These are phyloP conservation scores for Exophiala calicioides DNA, from an alignment of 2,329 filamentous ascomycete species.

Conservation along the genomic window DNA sequence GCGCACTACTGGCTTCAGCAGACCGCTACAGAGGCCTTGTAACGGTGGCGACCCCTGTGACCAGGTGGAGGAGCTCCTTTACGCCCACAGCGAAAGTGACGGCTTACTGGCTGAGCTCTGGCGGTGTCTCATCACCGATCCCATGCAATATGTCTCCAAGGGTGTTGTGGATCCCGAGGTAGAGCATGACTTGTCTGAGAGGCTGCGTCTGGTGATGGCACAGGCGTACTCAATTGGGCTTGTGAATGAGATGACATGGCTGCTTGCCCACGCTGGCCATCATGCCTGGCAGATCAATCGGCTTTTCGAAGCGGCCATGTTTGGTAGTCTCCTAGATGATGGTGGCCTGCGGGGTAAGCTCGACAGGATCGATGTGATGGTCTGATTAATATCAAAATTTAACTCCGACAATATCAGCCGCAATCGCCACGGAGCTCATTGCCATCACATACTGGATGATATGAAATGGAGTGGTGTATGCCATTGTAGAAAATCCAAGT, in stretches of 20 bases:
- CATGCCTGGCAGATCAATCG: conserved; percentile 35
- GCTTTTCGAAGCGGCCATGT: conserved; percentile 26
- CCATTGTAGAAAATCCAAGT: no score
- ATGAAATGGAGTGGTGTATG: no score
- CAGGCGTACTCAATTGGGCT: background rate
- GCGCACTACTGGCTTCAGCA: conserved; percentile 31
- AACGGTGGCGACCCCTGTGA: conserved; percentile 29
- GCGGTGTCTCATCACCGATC: background rate
- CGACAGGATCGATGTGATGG: no score
- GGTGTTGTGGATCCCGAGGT: background rate
- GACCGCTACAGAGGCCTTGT: conserved; percentile 28
- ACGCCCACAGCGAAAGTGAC: background rate
- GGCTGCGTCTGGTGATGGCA: background rate
- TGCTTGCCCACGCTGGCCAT: conserved; percentile 33
- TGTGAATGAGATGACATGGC: conserved; percentile 31
- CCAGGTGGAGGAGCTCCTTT: conserved; percentile 12
- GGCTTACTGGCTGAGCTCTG: background rate
- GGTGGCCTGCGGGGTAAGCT: conserved; percentile 20
- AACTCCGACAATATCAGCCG: no score
- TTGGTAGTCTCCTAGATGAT: conserved; percentile 24
- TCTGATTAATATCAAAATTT: no score
- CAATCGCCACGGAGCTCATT: no score
- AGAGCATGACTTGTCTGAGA: background rate
- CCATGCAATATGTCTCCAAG: background rate
- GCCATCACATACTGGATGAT: no score